Evolutionary conservation across 1,139 yeast genomes (phyloP).

Genomic region (Blastobotrys capitulatus): DNA sequence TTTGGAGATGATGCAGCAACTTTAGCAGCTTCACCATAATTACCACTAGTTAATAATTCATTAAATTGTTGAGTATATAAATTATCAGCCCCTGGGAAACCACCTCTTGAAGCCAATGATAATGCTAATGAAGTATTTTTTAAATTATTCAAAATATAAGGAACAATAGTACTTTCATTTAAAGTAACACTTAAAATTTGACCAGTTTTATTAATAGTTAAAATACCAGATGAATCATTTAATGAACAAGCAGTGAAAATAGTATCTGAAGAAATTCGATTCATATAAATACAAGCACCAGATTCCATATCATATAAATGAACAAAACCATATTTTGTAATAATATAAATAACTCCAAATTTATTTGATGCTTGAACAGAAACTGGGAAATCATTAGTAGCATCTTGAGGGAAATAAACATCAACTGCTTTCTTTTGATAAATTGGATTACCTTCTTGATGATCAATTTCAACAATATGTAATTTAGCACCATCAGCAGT

Average conservation of each 20-base stretch:
- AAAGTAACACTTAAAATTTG: slow-evolving; percentile 93
- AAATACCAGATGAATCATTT: slow-evolving; percentile 67
- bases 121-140: slow-evolving; percentile 85
- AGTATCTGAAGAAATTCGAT: slow-evolving; percentile 94
- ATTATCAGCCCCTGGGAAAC: slow-evolving; percentile 94
- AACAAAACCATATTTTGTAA: slow-evolving; percentile 94
- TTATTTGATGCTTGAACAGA: slow-evolving; percentile 80
- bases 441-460: slow-evolving; percentile 75
- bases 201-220: slow-evolving; percentile 92
- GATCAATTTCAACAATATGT: slow-evolving; percentile 95
- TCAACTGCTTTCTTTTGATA: slow-evolving; percentile 89
- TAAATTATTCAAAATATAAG: slow-evolving; percentile 81
- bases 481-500: slow-evolving; percentile 78
- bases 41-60: slow-evolving; percentile 75
- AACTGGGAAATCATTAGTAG: slow-evolving; percentile 94
- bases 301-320: slow-evolving; percentile 93
- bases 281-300: slow-evolving; percentile 88
- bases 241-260: slow-evolving; percentile 85
- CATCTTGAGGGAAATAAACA: slow-evolving; percentile 95
- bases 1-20: slow-evolving; percentile 95
- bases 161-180: slow-evolving; percentile 77
- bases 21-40: slow-evolving; percentile 88
- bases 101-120: slow-evolving; percentile 89
- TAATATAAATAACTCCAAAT: slow-evolving; percentile 80
- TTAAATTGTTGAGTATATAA: slow-evolving; percentile 90